Evolutionary conservation across 148 eudicot genomes (phyloP).

Genomic region (Oxyria digyna): DNA sequence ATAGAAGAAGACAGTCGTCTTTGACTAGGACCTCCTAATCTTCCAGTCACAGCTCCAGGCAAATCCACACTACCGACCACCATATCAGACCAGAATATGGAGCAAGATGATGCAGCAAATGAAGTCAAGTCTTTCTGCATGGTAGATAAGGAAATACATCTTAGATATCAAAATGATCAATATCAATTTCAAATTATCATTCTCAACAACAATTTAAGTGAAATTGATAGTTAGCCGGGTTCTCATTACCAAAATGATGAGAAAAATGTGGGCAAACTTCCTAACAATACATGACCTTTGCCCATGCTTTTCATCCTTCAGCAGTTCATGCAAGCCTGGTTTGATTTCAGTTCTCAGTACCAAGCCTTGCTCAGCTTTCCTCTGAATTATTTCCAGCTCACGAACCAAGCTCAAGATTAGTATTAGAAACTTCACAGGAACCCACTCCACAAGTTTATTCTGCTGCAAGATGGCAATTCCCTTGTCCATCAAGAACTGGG

Average conservation of each 20-base stretch:
- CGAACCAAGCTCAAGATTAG: constrained; percentile 57
- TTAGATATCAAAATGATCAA: background rate
- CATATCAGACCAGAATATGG: constrained; percentile 51
- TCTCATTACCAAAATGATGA: constrained; percentile 48
- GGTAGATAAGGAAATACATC: constrained; percentile 1
- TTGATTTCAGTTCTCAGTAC: constrained; percentile 18
- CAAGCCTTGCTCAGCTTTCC: constrained; percentile 18
- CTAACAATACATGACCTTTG: constrained; percentile 21
- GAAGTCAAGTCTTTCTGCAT: constrained; percentile 61
- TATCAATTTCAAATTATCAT: background rate
- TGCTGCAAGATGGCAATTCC: constrained; percentile 31
- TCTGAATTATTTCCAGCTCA: constrained; percentile 61
- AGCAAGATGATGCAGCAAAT: constrained; percentile 44
- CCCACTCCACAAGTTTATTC: constrained; percentile 19
- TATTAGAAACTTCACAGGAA: constrained; percentile 60
- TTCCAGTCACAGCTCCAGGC: constrained; percentile 72
- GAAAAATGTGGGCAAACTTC: constrained; percentile 33
- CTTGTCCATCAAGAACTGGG: constrained; percentile 50
- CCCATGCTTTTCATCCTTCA: constrained; percentile 15
- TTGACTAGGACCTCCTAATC: constrained; percentile 94
- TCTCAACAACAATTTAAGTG: background rate
- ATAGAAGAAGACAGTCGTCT: constrained; percentile 53
- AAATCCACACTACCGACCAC: constrained; percentile 25
- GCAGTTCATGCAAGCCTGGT: constrained; percentile 13
- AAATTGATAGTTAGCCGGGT: background rate